Base-by-base conservation (phyloP, 139 green algal genomes). In the Deuterostichococcus epilithicus region DNA sequence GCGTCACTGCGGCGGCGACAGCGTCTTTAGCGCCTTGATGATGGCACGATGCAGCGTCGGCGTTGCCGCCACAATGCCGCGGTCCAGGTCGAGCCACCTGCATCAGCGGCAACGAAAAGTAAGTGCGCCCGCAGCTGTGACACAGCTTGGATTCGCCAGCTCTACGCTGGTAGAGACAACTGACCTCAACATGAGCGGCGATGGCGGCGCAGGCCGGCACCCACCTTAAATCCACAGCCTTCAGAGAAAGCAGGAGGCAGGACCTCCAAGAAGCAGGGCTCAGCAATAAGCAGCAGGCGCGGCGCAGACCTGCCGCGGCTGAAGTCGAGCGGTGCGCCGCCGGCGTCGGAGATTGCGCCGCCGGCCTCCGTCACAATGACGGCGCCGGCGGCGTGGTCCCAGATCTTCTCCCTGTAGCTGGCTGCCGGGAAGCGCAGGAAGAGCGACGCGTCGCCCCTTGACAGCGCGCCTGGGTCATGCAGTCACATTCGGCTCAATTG, bases 361-460 rank as follows among this genome's bases (percentile, higher is more conserved):
- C 94, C 94, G 15, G 94, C 91, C 84, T 97, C 94, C 80, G 91
- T 74, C 20, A 96, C 89, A 60, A 98, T 93, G 58, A 93, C 77
- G 20, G 89, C 86, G 1, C 93, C 94, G 0, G 93, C 89, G 32
- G 76, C 86, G 81, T 98, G 94, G 83, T 98, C 94, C 94, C 94
- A 98, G 39, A 98, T 94, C 85, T 97, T 97, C 77, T 98, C 94
- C 5, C 86, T 72, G 82, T 98, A 98, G 1, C 72, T 79, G 23
- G 82, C 28, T 1, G 90, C 85, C 5, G 94, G 94, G 81, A 98
- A 97, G 47, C 94, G 86, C 91, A 98, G 93, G 86, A 95, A 96
- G 47, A 97, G 88, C 33, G 88, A 79, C 23, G 89, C 94, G 68
- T 95, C 92, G 18, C 94, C 93, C 3, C 93, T 79, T 3, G 88